Evolutionary conservation across 768 basidiomycete genomes (phyloP).

Genomic region (Rhodosporidiobolus sp.): DNA sequence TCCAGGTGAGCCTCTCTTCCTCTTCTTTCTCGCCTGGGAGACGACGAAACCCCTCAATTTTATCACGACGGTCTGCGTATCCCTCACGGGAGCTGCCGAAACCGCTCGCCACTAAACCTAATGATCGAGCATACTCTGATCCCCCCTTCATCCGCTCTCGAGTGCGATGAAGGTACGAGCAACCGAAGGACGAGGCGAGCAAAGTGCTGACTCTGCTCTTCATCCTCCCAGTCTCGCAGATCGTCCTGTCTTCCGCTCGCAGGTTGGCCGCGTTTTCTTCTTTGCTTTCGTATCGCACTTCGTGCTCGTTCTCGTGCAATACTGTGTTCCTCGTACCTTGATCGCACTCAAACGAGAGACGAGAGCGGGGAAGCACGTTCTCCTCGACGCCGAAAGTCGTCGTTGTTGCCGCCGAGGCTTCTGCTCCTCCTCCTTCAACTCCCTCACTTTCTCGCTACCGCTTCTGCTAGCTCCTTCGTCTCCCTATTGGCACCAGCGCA

Average conservation of each 20-base stretch:
- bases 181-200: not conserved
- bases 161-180: too few species aligned
- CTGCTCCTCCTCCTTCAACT: too few species aligned
- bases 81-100: conserved; percentile 26
- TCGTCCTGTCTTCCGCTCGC: not conserved
- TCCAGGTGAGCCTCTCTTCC: not conserved
- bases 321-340: not conserved
- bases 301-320: not conserved
- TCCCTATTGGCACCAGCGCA: too few species aligned
- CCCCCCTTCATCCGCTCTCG: not conserved
- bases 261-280: not conserved
- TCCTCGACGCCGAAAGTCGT: not conserved
- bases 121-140: conserved; percentile 25
- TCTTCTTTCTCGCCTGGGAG: conserved; percentile 2
- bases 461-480: too few species aligned
- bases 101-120: conserved; percentile 33
- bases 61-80: conserved; percentile 40
- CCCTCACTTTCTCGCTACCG: too few species aligned
- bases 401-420: too few species aligned
- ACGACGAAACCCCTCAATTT: conserved; percentile 34
- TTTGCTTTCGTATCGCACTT: not conserved
- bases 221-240: conserved; percentile 3
- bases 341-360: too few species aligned
- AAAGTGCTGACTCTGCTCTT: not conserved
- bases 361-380: not conserved